phyloP scores from a whole-genome alignment of 148 eudicot genomes.

The Suaeda aralocaspica region DNA sequence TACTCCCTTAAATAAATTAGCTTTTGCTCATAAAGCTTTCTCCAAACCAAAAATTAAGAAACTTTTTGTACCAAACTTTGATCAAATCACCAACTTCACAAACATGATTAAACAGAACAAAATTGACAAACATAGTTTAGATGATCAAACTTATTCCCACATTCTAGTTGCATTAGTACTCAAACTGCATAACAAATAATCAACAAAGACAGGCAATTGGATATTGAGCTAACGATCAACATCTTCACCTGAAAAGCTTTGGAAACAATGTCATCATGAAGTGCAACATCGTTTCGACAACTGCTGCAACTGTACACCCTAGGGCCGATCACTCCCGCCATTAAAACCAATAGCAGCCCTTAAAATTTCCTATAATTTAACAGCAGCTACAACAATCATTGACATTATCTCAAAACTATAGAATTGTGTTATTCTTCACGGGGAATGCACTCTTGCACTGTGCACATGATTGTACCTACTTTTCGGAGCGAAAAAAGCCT shows the following conservation, averaged over 20 bases:
- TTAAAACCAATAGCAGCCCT: conserved; percentile 19
- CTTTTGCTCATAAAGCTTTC: too few species aligned
- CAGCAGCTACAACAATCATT: background rate
- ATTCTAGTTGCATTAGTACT: background rate
- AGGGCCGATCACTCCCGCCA: conserved; percentile 61
- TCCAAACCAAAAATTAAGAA: too few species aligned
- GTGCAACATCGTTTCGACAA: conserved; percentile 65
- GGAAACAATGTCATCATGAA: conserved; percentile 75
- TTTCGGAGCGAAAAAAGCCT: background rate
- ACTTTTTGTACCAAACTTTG: too few species aligned
- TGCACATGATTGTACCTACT: conserved; percentile 5
- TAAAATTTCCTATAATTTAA: conserved; percentile 10
- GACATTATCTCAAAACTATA: background rate
- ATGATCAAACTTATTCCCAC: background rate
- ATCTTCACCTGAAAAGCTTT: conserved; percentile 72
- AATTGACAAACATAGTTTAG: too few species aligned
- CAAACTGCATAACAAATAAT: background rate
- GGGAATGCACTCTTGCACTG: background rate
- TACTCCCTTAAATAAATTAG: too few species aligned
- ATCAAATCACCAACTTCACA: background rate
- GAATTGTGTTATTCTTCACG: background rate
- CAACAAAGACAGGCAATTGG: background rate
- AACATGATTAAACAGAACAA: too few species aligned
- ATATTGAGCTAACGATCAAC: background rate
- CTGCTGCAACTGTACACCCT: conserved; percentile 68